A percentile compares a stretch with the other conserved stretches of the same genome.
phyloP scores from a whole-genome alignment of 2,329 filamentous ascomycete species.

The Phaeoacremonium minimum region DNA sequence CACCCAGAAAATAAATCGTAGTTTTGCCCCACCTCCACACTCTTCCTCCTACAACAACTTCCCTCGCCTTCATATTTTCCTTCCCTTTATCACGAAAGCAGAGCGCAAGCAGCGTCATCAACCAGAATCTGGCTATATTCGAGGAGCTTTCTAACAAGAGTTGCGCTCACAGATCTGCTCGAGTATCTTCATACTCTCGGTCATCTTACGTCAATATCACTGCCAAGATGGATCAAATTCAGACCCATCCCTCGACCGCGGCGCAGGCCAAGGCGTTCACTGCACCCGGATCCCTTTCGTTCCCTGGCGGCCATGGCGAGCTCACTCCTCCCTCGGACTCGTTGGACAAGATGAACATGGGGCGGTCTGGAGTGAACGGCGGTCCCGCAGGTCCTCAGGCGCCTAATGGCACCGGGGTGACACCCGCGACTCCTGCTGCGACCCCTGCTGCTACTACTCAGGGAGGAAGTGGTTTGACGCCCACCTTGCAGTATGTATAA shows the following conservation, averaged over 20 bases:
- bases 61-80: slow-evolving; percentile 1
- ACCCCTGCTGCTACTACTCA: slow-evolving; percentile 78
- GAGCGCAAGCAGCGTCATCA: no score
- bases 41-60: slow-evolving; percentile 1
- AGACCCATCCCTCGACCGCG: slow-evolving; percentile 87
- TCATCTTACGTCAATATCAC: neutral
- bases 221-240: slow-evolving; percentile 77
- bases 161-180: slow-evolving; percentile 22
- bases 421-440: slow-evolving; percentile 84
- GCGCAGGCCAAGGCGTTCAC: slow-evolving; percentile 95
- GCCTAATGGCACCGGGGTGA: slow-evolving; percentile 71
- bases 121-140: no score
- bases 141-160: no score
- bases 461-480: slow-evolving; percentile 84
- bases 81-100: no score
- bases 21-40: slow-evolving; percentile 6
- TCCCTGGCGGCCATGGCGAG: slow-evolving; percentile 78
- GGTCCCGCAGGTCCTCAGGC: slow-evolving; percentile 51
- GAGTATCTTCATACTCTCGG: slow-evolving; percentile 4
- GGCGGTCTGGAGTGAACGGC: slow-evolving; percentile 38
- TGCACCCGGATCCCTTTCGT: slow-evolving; percentile 86
- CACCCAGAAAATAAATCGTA: neutral
- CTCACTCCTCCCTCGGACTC: slow-evolving; percentile 75
- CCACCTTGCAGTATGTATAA: slow-evolving; percentile 93
- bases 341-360: slow-evolving; percentile 53